These are phyloP conservation scores for Epichloe typhina DNA, from an alignment of 2,329 filamentous ascomycete genomes.

Conservation along the genomic window DNA sequence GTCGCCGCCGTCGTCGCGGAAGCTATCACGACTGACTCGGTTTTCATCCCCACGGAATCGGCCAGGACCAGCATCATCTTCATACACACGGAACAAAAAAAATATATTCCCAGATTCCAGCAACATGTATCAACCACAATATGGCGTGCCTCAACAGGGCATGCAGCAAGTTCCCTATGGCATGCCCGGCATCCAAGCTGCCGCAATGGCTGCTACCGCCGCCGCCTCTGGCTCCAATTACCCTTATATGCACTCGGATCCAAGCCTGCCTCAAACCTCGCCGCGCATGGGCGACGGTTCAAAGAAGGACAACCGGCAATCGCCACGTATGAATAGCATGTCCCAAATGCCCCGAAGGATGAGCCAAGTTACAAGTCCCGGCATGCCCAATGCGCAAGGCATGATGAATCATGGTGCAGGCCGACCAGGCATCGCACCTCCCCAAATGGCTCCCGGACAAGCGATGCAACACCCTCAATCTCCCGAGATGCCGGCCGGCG, in stretches of 20 bases:
- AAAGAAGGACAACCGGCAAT: constrained; percentile 60
- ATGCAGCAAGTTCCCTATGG: constrained; percentile 59
- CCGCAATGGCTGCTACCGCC: constrained; percentile 83
- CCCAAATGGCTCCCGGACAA: constrained; percentile 49
- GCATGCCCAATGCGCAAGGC: constrained; percentile 58
- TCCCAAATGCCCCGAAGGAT: constrained; percentile 53
- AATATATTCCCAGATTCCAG: constrained; percentile 30
- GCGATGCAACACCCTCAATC: constrained; percentile 59
- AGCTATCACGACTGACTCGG: not conserved
- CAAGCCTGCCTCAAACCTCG: constrained; percentile 55
- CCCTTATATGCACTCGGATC: constrained; percentile 60
- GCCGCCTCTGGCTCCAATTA: constrained; percentile 75
- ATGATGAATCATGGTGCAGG: constrained; percentile 57
- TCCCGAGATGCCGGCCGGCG: constrained; percentile 61
- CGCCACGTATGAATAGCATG: constrained; percentile 58
- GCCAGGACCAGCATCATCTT: not conserved
- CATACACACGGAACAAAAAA: constrained; percentile 15
- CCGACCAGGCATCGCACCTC: constrained; percentile 38
- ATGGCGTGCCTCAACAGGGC: constrained; percentile 56
- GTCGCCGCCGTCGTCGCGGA: not conserved
- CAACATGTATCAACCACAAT: constrained; percentile 70
- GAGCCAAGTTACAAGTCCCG: constrained; percentile 66
- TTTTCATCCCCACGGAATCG: not conserved
- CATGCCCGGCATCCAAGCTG: constrained; percentile 73
- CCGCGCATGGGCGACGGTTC: constrained; percentile 67